A percentile compares a stretch with the other conserved stretches of the same genome.
Conservation (phyloP, 2,329 filamentous ascomycete species). For the Aspergillus proliferans region DNA sequence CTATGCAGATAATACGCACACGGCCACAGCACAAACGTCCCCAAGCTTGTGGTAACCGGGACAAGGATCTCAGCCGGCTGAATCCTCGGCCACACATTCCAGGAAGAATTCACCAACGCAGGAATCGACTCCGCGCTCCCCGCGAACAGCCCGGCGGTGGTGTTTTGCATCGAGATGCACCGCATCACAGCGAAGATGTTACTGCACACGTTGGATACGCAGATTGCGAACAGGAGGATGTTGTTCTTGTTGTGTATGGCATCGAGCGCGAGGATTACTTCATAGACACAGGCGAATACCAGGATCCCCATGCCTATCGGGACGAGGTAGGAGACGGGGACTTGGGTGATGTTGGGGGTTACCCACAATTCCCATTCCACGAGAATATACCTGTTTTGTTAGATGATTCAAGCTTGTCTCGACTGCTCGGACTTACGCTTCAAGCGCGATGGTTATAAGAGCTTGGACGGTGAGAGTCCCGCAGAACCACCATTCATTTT, state of each 20-base stretch:
- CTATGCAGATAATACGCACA: constrained; percentile 11
- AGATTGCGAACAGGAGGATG: constrained; percentile 13
- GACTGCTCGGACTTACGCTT: constrained; percentile 1
- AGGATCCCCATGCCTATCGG: constrained; percentile 8
- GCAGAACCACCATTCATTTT: constrained; percentile 7
- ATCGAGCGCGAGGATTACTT: constrained; percentile 8
- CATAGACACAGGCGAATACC: constrained; percentile 9
- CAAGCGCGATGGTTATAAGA: constrained; percentile 2
- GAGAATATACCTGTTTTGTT: constrained; percentile 5
- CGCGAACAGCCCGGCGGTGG: not conserved
- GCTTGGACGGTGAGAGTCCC: constrained; percentile 3
- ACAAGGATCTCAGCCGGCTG: constrained; percentile 7
- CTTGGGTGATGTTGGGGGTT: constrained; percentile 6
- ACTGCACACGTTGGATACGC: constrained; percentile 8
- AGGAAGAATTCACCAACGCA: constrained; percentile 7
- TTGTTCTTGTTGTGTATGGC: constrained; percentile 15
- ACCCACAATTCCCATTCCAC: constrained; percentile 13
- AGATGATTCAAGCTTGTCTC: too few species aligned
- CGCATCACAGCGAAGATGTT: constrained; percentile 12
- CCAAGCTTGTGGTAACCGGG: constrained; percentile 10
- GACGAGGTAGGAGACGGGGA: constrained; percentile 6
- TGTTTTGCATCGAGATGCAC: constrained; percentile 4
- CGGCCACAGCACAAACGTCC: constrained; percentile 6
- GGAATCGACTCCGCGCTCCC: not conserved
- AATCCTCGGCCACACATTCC: constrained; percentile 9